Percentiles rank a stretch among this genome's conserved stretches.
Evolutionary conservation across 371 early-diverging fungal genomes (phyloP).

Genomic region (Mortierella sp.): DNA sequence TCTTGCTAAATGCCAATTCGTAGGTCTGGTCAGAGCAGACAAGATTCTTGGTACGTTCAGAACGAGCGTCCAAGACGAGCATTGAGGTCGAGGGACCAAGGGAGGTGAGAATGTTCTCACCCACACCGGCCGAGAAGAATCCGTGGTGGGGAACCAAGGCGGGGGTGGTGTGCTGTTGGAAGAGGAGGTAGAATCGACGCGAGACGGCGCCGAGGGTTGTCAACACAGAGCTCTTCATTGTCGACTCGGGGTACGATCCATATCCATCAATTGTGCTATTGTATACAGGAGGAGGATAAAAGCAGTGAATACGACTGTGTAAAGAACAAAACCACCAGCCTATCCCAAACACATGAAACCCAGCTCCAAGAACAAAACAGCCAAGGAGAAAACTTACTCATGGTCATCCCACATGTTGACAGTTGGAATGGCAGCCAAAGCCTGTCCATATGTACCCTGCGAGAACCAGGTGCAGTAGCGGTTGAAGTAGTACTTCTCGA

Average conservation of each 20-base stretch:
- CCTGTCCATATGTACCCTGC: constrained; percentile 70
- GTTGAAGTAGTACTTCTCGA: constrained; percentile 81
- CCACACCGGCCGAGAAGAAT: constrained; percentile 65
- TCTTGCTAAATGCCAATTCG: constrained; percentile 69
- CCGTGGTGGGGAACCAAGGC: constrained; percentile 71
- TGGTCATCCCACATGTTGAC: constrained; percentile 88
- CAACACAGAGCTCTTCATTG: constrained; percentile 73
- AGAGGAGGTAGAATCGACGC: constrained; percentile 84
- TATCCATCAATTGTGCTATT: constrained; percentile 78
- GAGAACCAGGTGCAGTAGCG: constrained; percentile 81
- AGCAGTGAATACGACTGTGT: background rate
- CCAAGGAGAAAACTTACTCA: constrained; percentile 60
- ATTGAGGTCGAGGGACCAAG: constrained; percentile 79
- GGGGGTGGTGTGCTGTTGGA: constrained; percentile 87
- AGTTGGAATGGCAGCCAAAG: constrained; percentile 80
- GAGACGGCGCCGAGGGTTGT: constrained; percentile 76
- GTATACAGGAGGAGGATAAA: background rate
- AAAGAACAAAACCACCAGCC: background rate
- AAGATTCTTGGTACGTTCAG: constrained; percentile 76
- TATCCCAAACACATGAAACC: too few species aligned
- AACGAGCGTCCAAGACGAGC: constrained; percentile 83
- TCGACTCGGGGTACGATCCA: constrained; percentile 88
- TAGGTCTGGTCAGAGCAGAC: constrained; percentile 76
- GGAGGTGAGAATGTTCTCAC: constrained; percentile 66
- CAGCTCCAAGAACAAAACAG: background rate